Base-by-base conservation (phyloP, 352 stramenopile genomes). In the Phytopythium montanum region DNA sequence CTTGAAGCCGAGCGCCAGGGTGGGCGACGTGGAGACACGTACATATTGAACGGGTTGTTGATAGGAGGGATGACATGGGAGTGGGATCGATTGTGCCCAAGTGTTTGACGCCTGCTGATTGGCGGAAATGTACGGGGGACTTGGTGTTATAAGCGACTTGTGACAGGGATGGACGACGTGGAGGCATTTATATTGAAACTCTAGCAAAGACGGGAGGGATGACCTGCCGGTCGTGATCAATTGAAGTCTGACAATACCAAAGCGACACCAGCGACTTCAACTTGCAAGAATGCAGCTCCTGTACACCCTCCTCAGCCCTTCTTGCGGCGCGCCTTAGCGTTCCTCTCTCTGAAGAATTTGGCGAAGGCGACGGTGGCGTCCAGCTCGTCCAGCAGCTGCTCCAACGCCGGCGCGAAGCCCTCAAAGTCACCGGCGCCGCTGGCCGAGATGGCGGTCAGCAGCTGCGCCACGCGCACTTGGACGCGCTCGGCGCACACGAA, bases 401-500 rank as follows among this genome's bases (percentile, higher is more conserved):
- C 65, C 21, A 75, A 68, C 18, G 67, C 58, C 16, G 57, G 62
- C 31, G 66, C 28, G 53, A 65, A 75, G 45, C 55, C 58, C 19
- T 23, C 38, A 55, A 68, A 82, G 41, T 79, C 71, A 59, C 79
- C 79, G 5, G 88, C 69, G 14, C 75, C 69, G 46, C 66, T 85
- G n/a, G 75, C 73, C 3, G 77, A 60, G 31, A 89, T 70, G 31
- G 69, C 75, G 39, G 87, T 73, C 26, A 92, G 56, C 21, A 92
- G 58, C 54, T 76, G 67, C 25, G 80, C 80, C 2, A 85, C 77
- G 21, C 73, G 75, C 38, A 92, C 74, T 61, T 92, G 83, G 5
- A 92, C 70, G 12, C 83, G 71, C 1, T 72, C 59, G 36, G 80
- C 83, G 31, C 80, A 84, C 0, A 92, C 83, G 63, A 92, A 92